phyloP scores from a whole-genome alignment of 2,329 filamentous ascomycete species.

The Diaporthe humulicola region DNA sequence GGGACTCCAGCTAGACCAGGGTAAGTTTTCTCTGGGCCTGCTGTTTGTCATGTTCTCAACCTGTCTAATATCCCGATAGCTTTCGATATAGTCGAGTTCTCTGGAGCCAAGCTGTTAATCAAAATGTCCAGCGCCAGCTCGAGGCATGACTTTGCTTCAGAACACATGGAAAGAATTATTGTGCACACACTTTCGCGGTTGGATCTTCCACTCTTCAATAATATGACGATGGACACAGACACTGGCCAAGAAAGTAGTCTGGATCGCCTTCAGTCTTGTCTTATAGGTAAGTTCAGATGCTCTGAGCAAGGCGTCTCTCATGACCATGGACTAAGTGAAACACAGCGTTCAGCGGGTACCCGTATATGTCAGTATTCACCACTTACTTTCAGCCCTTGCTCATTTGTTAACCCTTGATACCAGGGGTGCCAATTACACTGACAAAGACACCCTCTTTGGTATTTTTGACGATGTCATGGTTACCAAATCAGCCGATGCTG shows the following conservation, averaged over 20 bases:
- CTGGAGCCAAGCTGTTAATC: background rate
- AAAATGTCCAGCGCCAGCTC: background rate
- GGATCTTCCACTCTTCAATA: background rate
- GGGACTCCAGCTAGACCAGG: background rate
- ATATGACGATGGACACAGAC: background rate
- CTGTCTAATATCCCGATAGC: background rate
- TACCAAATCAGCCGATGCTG: background rate
- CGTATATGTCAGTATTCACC: background rate
- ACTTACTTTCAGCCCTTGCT: background rate
- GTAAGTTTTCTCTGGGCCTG: background rate
- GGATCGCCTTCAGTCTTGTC: background rate
- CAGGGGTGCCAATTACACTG: background rate
- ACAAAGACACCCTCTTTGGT: background rate
- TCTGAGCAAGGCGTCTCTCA: background rate
- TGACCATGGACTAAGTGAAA: background rate
- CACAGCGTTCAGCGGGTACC: background rate
- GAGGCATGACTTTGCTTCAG: background rate
- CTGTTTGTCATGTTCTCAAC: background rate
- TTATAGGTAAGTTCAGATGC: background rate
- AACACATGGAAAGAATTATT: slow-evolving; percentile 1
- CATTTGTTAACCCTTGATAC: background rate
- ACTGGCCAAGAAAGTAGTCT: background rate
- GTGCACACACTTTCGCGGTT: background rate
- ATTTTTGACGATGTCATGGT: background rate
- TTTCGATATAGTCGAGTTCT: background rate